Evolutionary conservation across 352 stramenopile species (phyloP).

Genomic region (Peronospora belbahrii): DNA sequence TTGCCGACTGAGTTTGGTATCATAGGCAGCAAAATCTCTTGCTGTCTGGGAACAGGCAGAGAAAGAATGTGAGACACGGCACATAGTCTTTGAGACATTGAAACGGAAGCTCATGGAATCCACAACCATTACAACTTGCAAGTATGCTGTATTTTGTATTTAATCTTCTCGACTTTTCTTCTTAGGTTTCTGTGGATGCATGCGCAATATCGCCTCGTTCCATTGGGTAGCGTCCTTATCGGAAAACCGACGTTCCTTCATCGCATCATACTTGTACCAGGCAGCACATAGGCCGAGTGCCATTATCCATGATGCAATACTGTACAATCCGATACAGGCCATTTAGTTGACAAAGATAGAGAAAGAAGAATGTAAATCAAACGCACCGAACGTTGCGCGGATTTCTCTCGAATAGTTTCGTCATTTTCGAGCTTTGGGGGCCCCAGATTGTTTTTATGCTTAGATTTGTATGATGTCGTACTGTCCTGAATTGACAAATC

Average conservation of each 20-base stretch:
- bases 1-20: slow-evolving; percentile 2
- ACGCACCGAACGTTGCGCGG: slow-evolving; percentile 36
- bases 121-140: too few species aligned
- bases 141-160: not conserved
- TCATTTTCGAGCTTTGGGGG: slow-evolving; percentile 3
- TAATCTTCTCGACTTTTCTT: slow-evolving; percentile 13
- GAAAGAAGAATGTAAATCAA: not conserved
- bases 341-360: not conserved
- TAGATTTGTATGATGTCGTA: too few species aligned
- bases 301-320: slow-evolving; percentile 47
- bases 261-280: slow-evolving; percentile 54
- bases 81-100: too few species aligned
- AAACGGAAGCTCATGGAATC: too few species aligned
- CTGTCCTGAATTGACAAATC: too few species aligned
- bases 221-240: slow-evolving; percentile 33
- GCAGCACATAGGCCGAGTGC: slow-evolving; percentile 28
- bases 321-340: slow-evolving; percentile 8
- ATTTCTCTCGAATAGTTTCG: slow-evolving; percentile 35
- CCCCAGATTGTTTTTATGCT: too few species aligned
- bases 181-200: slow-evolving; percentile 27
- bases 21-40: not conserved
- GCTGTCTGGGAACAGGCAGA: slow-evolving; percentile 3
- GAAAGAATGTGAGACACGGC: not conserved
- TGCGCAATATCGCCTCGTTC: slow-evolving; percentile 52
- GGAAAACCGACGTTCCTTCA: slow-evolving; percentile 53